Base-by-base conservation (phyloP, 495 filamentous ascomycete species). In the Penicillium atrosanguineum region DNA sequence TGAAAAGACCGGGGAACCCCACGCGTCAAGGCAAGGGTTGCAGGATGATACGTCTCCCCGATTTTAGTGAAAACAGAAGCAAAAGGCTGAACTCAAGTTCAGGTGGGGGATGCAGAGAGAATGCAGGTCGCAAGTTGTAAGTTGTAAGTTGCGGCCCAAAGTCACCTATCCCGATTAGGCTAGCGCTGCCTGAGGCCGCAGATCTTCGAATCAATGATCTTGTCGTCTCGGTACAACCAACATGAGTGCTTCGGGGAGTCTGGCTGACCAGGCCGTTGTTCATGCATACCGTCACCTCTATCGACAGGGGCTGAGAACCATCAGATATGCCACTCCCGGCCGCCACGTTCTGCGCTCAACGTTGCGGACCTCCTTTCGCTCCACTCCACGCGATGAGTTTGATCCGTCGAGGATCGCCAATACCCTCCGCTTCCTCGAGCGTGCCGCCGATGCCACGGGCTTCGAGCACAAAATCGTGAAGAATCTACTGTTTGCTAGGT, bases 401-500 rank as follows among this genome's bases (percentile, higher is more conserved):
- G 74, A 90, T 58, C 60, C 70, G 38, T 67, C 75, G 23, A 81
- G 77, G 50, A 83, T 96, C 34, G 66, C 73, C 46, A 88, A 89
- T 47, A 98, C 94, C 0, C 52, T 95, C 16, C 75, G 78, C 51
- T 97, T 98, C 62, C 75, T 97, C 6, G 72, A 83, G 34, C 78
- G 80, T 25, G 94, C 94, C 7, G 76, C 86, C 8, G 68, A 74
- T 41, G 67, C 78, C 53, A 78, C 70, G 21, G 90, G 91, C 0
- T 53, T 93, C 18, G 94, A 97, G 74, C 90, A 96, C 64, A 76
- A 70, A 49, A 85, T 98, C 45, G 48, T 96, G 46, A 89, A 84
- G 68, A 95, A 87, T 57, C 61, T 97, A 49, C 61, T 90, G 36
- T 62, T 82, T 39, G 79, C 85, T 19, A 70, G 76, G 55, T 87